phyloP scores from a whole-genome alignment of 441 rosid genomes.

The Euphorbia corollata region DNA sequence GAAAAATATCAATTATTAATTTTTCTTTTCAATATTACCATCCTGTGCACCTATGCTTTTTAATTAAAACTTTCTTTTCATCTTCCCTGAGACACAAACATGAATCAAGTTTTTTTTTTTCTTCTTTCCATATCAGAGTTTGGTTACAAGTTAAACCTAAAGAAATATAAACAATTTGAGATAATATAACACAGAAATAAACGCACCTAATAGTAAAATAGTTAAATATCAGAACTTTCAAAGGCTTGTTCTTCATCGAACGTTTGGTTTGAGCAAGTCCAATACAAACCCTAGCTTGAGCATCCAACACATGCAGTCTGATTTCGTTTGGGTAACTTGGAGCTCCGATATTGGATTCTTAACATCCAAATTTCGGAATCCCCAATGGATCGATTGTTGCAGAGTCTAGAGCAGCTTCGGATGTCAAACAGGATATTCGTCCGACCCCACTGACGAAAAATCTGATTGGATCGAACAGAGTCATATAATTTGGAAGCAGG shows the following conservation, averaged over 20 bases:
- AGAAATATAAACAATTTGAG: no score
- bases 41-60: no score
- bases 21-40: no score
- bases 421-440: slow-evolving; percentile 24
- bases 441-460: slow-evolving; percentile 25
- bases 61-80: no score
- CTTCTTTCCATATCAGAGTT: no score
- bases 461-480: slow-evolving; percentile 27
- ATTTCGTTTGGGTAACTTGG: slow-evolving; percentile 57
- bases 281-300: slow-evolving; percentile 93
- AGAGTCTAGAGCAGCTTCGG: slow-evolving; percentile 39
- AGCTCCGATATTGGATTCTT: slow-evolving; percentile 67
- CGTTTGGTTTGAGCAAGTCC: slow-evolving; percentile 92
- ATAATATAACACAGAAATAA: background rate
- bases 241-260: slow-evolving; percentile 66
- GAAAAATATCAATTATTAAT: no score
- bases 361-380: slow-evolving; percentile 45
- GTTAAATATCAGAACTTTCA: slow-evolving; percentile 67
- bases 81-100: no score
- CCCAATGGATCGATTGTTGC: slow-evolving; percentile 51
- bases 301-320: slow-evolving; percentile 81
- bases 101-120: no score
- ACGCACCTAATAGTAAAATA: slow-evolving; percentile 68
- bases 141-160: no score
- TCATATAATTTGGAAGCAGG: slow-evolving; percentile 11